phyloP scores from a whole-genome alignment of 306 rosid genomes.

The Vigna unguiculata region DNA sequence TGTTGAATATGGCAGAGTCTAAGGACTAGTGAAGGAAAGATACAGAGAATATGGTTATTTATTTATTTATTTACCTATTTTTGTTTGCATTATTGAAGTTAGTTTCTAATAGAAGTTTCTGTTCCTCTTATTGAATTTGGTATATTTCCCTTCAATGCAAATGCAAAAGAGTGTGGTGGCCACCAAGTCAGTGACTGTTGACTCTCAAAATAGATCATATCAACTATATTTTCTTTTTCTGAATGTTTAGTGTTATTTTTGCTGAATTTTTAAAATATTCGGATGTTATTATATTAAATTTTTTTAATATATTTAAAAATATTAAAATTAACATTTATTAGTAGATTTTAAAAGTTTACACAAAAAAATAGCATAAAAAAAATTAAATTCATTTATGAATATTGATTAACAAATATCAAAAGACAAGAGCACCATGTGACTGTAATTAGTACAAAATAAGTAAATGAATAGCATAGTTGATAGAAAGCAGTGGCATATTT shows the following conservation, averaged over 20 bases:
- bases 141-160: not conserved
- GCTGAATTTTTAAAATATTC: too few species aligned
- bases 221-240: too few species aligned
- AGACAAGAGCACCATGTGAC: not conserved
- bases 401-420: not conserved
- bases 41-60: conserved; percentile 19
- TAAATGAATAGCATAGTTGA: not conserved
- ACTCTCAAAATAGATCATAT: too few species aligned
- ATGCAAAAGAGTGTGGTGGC: conserved; percentile 15
- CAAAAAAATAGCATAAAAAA: too few species aligned
- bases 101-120: conserved; percentile 3
- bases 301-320: too few species aligned
- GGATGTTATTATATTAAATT: not conserved
- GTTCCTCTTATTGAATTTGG: not conserved
- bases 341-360: too few species aligned
- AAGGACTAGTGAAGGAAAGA: conserved; percentile 29
- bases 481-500: not conserved
- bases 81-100: conserved; percentile 33
- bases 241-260: too few species aligned
- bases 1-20: conserved; percentile 8
- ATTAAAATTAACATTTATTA: too few species aligned
- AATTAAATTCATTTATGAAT: too few species aligned
- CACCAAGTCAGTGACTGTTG: not conserved
- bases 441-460: not conserved
- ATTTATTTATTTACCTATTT: not conserved